phyloP scores from a whole-genome alignment of 1,284 basidiomycete genomes.

The Xerocomus nothofagi region DNA sequence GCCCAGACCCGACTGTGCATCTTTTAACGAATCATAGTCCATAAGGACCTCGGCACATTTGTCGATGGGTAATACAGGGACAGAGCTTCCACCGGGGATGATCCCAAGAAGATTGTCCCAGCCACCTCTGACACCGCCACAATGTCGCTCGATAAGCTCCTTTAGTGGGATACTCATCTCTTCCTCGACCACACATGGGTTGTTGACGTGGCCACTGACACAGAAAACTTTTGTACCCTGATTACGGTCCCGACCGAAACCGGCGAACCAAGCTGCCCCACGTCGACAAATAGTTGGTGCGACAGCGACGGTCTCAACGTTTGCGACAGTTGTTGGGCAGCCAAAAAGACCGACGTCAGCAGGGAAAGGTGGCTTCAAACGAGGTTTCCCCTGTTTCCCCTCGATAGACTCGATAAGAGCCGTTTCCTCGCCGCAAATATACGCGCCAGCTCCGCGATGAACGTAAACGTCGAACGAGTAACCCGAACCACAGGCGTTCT shows the following conservation, averaged over 20 bases:
- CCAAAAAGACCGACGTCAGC: conserved; percentile 97
- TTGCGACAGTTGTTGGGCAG: conserved; percentile 96
- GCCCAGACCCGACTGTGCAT: conserved; percentile 91
- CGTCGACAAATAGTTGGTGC: conserved; percentile 96
- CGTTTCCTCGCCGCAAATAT: conserved; percentile 99
- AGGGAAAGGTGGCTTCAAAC: conserved; percentile 99
- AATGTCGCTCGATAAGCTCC: conserved; percentile 95
- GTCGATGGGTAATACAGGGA: conserved; percentile 88
- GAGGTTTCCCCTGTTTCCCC: conserved; percentile 97
- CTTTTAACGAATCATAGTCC: conserved; percentile 98
- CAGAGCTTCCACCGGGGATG: conserved; percentile 93
- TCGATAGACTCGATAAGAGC: conserved; percentile 96
- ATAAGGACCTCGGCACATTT: conserved; percentile 87
- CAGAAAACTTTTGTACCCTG: conserved; percentile 96
- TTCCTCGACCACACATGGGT: conserved; percentile 97
- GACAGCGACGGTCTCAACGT: conserved; percentile 97
- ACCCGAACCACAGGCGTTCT: conserved; percentile 90
- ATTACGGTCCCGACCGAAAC: conserved; percentile 92
- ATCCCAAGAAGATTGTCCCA: conserved; percentile 97
- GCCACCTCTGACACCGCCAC: conserved; percentile 91
- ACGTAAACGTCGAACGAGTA: conserved; percentile 97
- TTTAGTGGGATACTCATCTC: conserved; percentile 98
- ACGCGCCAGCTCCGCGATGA: conserved; percentile 96
- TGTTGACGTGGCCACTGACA: conserved; percentile 94
- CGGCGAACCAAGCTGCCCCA: conserved; percentile 90